Evolutionary conservation across 495 filamentous ascomycete species (phyloP).

Genomic region (Podospora pseudopauciseta): DNA sequence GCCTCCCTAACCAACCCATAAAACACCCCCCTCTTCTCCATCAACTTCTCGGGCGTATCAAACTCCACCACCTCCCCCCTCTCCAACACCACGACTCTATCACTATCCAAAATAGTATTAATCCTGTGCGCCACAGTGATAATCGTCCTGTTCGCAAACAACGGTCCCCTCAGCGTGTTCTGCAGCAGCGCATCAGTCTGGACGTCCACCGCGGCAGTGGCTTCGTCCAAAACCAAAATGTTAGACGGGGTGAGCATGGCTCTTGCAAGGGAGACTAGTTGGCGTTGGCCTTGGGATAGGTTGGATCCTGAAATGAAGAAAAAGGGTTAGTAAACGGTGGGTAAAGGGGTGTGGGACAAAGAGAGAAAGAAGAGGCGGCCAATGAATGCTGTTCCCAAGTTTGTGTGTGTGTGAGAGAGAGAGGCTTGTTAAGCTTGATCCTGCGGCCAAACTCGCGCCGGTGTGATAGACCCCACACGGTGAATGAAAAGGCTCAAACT

Average conservation of each 20-base stretch:
- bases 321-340: conserved; percentile 11
- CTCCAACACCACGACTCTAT: conserved; percentile 86
- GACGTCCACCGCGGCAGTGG: conserved; percentile 93
- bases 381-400: background rate
- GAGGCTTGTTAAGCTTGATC: background rate
- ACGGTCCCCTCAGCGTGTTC: conserved; percentile 55
- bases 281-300: conserved; percentile 83
- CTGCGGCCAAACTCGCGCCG: too few species aligned
- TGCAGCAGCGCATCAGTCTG: conserved; percentile 88
- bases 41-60: conserved; percentile 43
- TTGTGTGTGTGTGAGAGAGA: background rate
- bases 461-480: background rate
- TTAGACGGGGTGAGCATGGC: conserved; percentile 93
- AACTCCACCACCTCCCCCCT: conserved; percentile 49
- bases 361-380: background rate
- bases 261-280: conserved; percentile 87
- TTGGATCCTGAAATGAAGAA: conserved; percentile 52
- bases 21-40: conserved; percentile 43
- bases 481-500: background rate
- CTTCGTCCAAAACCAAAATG: conserved; percentile 95
- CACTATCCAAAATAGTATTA: conserved; percentile 92
- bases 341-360: background rate
- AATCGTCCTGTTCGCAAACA: conserved; percentile 88
- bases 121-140: conserved; percentile 97
- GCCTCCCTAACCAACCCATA: conserved; percentile 48